Evolutionary conservation across 805 yeast species (phyloP).

Genomic region (Pichia exigua): DNA sequence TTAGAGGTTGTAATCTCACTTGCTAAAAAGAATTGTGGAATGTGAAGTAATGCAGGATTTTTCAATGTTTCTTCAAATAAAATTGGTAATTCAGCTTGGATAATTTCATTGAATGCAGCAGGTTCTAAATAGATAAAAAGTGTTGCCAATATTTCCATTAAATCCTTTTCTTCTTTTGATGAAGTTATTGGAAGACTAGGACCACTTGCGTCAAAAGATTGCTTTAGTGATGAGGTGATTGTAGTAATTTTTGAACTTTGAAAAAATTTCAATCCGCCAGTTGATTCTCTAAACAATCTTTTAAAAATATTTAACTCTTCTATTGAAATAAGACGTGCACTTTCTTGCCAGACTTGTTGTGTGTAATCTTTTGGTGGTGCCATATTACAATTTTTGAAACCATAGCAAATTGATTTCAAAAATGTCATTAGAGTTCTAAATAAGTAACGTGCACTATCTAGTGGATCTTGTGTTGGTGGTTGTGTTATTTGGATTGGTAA

Average conservation of each 20-base stretch:
- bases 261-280: conserved; percentile 72
- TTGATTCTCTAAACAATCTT: conserved; percentile 74
- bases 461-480: conserved; percentile 49
- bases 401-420: conserved; percentile 81
- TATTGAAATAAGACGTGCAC: conserved; percentile 72
- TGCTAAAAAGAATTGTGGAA: conserved; percentile 90
- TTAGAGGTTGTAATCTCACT: conserved; percentile 92
- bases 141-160: conserved; percentile 92
- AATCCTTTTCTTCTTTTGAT: conserved; percentile 86
- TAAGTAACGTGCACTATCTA: conserved; percentile 81
- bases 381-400: conserved; percentile 83
- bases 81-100: conserved; percentile 69
- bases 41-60: conserved; percentile 79
- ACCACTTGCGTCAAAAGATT: conserved; percentile 58
- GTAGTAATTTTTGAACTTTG: conserved; percentile 44
- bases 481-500: conserved; percentile 56
- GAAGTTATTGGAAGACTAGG: conserved; percentile 81
- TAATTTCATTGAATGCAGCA: conserved; percentile 89
- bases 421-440: conserved; percentile 87
- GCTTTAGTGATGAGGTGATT: conserved; percentile 26
- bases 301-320: conserved; percentile 79
- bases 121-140: conserved; percentile 92
- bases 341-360: conserved; percentile 68
- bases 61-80: conserved; percentile 71
- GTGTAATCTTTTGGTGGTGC: conserved; percentile 53